Percentiles rank a stretch among this genome's conserved stretches.
phyloP scores from a whole-genome alignment of 1,284 basidiomycete genomes.

The Apiotrichum brassicae region DNA sequence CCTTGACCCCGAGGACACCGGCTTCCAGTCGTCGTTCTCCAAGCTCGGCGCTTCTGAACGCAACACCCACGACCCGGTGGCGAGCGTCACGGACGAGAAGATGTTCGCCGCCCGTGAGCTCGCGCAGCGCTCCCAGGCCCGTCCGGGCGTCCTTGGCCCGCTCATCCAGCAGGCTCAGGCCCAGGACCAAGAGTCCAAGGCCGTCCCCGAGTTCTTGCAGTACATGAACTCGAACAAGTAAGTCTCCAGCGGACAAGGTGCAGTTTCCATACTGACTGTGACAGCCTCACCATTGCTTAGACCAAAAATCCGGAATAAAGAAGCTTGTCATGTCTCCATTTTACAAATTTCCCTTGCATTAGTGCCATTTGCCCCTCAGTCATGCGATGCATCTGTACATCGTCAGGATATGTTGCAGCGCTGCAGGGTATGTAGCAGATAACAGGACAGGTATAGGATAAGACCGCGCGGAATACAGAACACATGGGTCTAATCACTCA shows the following conservation, averaged over 20 bases:
- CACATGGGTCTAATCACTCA: too few relatives aligned
- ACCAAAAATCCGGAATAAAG: neutral
- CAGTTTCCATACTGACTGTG: neutral
- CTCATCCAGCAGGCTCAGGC: constrained; percentile 37
- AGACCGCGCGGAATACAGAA: too few relatives aligned
- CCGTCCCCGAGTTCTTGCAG: constrained; percentile 32
- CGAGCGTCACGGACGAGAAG: constrained; percentile 46
- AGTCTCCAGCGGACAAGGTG: neutral
- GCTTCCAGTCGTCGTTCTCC: constrained; percentile 91
- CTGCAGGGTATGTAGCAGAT: too few relatives aligned
- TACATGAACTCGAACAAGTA: constrained; percentile 41
- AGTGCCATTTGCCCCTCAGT: too few relatives aligned
- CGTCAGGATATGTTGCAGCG: too few relatives aligned
- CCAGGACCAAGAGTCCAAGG: constrained; percentile 5
- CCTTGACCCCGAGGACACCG: constrained; percentile 80
- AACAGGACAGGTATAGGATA: too few relatives aligned
- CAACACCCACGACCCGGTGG: constrained; percentile 45
- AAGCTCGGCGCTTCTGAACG: constrained; percentile 70
- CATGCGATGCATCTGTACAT: too few relatives aligned
- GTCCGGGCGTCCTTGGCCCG: constrained; percentile 42
- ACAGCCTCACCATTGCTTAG: constrained; percentile 9
- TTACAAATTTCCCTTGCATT: neutral
- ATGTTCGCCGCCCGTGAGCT: constrained; percentile 43
- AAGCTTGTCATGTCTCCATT: neutral
- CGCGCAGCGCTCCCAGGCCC: constrained; percentile 31